Percentiles rank a stretch among this genome's conserved stretches.
Evolutionary conservation across 2,329 filamentous ascomycete species (phyloP).

Genomic region (Paraphaeosphaeria minitans): DNA sequence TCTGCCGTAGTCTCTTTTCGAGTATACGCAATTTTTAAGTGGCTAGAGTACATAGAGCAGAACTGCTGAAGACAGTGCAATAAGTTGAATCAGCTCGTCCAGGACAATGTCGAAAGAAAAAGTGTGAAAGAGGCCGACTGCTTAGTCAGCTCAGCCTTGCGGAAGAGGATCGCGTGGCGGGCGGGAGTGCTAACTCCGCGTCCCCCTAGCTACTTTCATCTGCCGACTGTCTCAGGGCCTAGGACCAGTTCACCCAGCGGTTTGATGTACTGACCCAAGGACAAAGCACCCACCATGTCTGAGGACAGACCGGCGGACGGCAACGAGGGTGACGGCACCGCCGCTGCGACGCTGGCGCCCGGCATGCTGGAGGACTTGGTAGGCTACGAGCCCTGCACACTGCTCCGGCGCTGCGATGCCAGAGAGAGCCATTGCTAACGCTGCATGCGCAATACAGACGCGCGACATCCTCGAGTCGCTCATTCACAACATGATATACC

Average conservation of each 20-base stretch:
- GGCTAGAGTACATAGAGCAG: no score
- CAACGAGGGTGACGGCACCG: slow-evolving; percentile 31
- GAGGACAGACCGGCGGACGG: slow-evolving; percentile 42
- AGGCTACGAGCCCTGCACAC: slow-evolving; percentile 18
- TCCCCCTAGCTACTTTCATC: slow-evolving; percentile 12
- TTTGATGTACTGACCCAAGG: slow-evolving; percentile 21
- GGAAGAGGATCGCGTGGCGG: slow-evolving; percentile 2
- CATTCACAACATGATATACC: slow-evolving; percentile 77
- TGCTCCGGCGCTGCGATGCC: slow-evolving; percentile 13
- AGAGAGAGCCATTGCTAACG: slow-evolving; percentile 33
- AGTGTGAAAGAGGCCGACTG: no score
- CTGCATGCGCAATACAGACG: slow-evolving; percentile 28
- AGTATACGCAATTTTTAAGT: no score
- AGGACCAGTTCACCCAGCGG: slow-evolving; percentile 11
- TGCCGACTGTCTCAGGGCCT: slow-evolving; percentile 19
- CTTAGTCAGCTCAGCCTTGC: slow-evolving; percentile 3
- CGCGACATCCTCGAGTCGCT: slow-evolving; percentile 70
- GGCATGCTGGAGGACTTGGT: slow-evolving; percentile 41
- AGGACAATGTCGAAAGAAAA: no score
- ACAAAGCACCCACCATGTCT: slow-evolving; percentile 39
- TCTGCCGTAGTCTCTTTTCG: no score
- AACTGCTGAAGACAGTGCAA: no score
- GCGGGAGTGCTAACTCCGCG: slow-evolving; percentile 4
- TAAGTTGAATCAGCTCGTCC: no score
- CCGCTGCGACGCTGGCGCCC: slow-evolving; percentile 32